phyloP scores from a whole-genome alignment of 75 land plant species.

The Selaginella moellendorffii region DNA sequence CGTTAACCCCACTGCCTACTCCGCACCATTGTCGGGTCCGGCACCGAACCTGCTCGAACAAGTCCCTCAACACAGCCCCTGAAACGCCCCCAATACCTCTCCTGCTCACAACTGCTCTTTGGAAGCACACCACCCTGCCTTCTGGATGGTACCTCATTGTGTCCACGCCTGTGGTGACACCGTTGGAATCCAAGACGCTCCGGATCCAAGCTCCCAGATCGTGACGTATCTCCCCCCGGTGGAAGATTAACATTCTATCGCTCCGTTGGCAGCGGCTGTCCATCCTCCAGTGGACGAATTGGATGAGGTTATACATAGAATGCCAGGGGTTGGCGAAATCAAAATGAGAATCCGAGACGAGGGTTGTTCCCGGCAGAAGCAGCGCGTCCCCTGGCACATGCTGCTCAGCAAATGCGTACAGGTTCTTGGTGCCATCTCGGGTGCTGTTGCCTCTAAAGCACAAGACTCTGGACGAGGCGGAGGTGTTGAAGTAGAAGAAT shows the following conservation, averaged over 20 bases:
- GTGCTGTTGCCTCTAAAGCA: slow-evolving; percentile 20
- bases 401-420: slow-evolving; percentile 14
- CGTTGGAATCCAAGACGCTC: not conserved
- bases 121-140: not conserved
- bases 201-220: not conserved
- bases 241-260: not conserved
- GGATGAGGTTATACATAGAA: slow-evolving; percentile 20
- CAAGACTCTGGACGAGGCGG: slow-evolving; percentile 8
- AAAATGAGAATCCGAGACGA: slow-evolving; percentile 15
- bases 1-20: not conserved
- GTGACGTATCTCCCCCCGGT: not conserved
- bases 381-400: slow-evolving; percentile 1
- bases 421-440: slow-evolving; percentile 13
- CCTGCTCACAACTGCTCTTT: not conserved
- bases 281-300: slow-evolving; percentile 18
- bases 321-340: slow-evolving; percentile 21
- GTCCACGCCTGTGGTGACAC: slow-evolving; percentile 9
- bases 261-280: slow-evolving; percentile 19
- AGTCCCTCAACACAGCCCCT: not conserved
- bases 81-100: not conserved
- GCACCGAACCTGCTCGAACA: slow-evolving; percentile 34
- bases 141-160: not conserved
- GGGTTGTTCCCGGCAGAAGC: slow-evolving; percentile 12
- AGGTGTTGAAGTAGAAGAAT: slow-evolving; percentile 17
- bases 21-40: slow-evolving; percentile 21